phyloP scores from a whole-genome alignment of 768 basidiomycete species.

The Boletales sp. region DNA sequence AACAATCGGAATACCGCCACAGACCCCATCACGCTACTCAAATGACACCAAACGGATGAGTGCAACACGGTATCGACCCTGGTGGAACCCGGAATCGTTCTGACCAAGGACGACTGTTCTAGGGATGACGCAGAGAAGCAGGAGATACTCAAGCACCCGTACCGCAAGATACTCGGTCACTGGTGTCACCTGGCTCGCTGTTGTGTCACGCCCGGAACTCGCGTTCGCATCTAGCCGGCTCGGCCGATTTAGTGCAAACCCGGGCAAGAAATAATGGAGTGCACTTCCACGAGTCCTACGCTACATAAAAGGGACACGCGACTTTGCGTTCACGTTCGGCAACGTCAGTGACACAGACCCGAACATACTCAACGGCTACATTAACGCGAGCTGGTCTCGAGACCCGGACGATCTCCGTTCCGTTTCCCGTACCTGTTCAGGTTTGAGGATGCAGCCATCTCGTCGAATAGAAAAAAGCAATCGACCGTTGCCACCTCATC shows the following conservation, averaged over 20 bases:
- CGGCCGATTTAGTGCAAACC: neutral
- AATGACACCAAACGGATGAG: too few relatives aligned
- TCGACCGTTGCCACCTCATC: constrained; percentile 33
- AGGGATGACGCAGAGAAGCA: neutral
- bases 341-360: constrained; percentile 19
- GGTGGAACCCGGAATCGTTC: neutral
- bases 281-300: constrained; percentile 11
- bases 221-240: neutral
- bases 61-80: neutral
- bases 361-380: constrained; percentile 15
- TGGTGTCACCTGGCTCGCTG: neutral
- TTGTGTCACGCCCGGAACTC: neutral
- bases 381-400: neutral
- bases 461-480: constrained; percentile 35
- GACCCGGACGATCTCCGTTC: neutral
- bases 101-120: neutral
- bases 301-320: constrained; percentile 1
- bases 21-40: too few relatives aligned
- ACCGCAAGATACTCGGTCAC: neutral
- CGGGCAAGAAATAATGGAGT: constrained; percentile 7
- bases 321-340: neutral
- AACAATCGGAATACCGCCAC: too few relatives aligned
- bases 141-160: neutral
- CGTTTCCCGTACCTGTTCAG: neutral
- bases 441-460: neutral